These are phyloP conservation scores for Daldinia eschscholtzii DNA, from an alignment of 2,329 filamentous ascomycete genomes.

Conservation along the genomic window DNA sequence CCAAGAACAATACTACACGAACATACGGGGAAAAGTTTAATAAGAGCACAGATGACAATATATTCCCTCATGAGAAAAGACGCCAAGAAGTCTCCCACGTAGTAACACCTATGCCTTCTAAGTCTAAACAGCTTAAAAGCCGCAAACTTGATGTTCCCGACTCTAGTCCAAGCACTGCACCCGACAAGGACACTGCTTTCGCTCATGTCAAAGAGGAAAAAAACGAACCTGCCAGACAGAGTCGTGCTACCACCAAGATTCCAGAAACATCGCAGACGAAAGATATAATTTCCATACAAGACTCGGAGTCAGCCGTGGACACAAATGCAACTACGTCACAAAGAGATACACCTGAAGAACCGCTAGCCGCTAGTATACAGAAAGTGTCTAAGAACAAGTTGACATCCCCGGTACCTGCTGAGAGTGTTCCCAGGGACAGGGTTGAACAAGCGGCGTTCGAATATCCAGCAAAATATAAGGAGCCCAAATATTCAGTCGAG, in stretches of 20 bases:
- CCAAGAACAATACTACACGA: conserved; percentile 6
- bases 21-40: conserved; percentile 17
- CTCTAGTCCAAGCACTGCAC: background rate
- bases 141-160: background rate
- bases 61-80: background rate
- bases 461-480: background rate
- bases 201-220: conserved; percentile 1
- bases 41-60: background rate
- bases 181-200: background rate
- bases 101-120: background rate
- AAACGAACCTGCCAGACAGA: background rate
- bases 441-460: background rate
- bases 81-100: background rate
- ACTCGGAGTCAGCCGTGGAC: background rate
- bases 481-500: background rate
- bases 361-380: background rate
- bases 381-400: background rate
- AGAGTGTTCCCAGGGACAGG: background rate
- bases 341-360: background rate
- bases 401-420: background rate
- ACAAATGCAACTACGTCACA: background rate
- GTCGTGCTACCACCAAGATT: background rate
- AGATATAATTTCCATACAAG: background rate
- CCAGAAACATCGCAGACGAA: background rate
- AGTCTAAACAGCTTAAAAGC: conserved; percentile 7